phyloP scores from a whole-genome alignment of 805 yeast genomes.

The Metschnikowia aberdeeniae region DNA sequence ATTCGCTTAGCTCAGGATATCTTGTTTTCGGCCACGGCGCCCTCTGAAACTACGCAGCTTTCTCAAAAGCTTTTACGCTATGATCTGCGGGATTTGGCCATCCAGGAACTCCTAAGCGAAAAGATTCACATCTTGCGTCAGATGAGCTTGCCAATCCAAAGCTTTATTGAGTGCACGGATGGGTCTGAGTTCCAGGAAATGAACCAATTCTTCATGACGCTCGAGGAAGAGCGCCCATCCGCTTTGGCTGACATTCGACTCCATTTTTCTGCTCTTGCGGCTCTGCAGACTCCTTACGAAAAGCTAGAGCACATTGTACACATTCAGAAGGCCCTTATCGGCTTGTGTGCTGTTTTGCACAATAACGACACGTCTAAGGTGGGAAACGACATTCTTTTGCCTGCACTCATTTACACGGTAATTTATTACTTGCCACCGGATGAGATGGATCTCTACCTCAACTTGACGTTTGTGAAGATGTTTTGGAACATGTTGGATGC shows the following conservation, averaged over 20 bases:
- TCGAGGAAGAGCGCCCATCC: constrained; percentile 8
- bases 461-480: constrained; percentile 34
- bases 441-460: constrained; percentile 29
- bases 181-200: constrained; percentile 9
- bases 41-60: constrained; percentile 27
- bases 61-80: constrained; percentile 39
- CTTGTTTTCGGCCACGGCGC: constrained; percentile 24
- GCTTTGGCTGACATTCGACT: constrained; percentile 18
- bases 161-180: constrained; percentile 26
- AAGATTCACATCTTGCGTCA: constrained; percentile 26
- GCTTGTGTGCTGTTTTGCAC: constrained; percentile 15
- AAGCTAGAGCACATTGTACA: constrained; percentile 28
- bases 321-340: constrained; percentile 30
- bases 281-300: constrained; percentile 28
- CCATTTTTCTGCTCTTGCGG: constrained; percentile 18
- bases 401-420: constrained; percentile 34
- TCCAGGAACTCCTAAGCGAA: constrained; percentile 33
- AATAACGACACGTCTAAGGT: constrained; percentile 20
- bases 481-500: constrained; percentile 34
- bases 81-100: constrained; percentile 34
- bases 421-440: constrained; percentile 25
- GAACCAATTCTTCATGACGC: constrained; percentile 11
- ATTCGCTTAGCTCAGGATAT: constrained; percentile 32
- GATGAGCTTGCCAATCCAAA: constrained; percentile 25
- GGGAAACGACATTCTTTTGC: constrained; percentile 39